Evolutionary conservation across 1,284 basidiomycete genomes (phyloP), one percentile per base, ranked within the genome.

Genomic region (Clitocybe nebularis): DNA sequence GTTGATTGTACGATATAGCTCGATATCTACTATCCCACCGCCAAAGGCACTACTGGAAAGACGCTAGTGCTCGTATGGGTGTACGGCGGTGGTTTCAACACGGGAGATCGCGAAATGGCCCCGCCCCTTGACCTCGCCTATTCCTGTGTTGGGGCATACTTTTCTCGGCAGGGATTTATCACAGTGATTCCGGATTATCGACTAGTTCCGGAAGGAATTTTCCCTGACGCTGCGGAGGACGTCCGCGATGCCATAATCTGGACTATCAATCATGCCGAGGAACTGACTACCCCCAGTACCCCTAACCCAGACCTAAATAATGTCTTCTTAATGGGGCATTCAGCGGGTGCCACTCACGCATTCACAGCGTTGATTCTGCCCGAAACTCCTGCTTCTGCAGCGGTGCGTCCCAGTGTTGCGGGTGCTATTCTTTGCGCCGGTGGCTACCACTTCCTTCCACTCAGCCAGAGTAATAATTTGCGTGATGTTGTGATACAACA

Each of bases 151-250:
- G 81, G 73, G 0, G 63, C 77, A 4, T 83, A 75, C 64, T 84
- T 78, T 54, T 75, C 79, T 0, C 61, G 67, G 9, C 67, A 60
- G n/a, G 79, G 81, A 0, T 73, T 80, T 58, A 49, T 82, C 45
- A 74, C 74, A 10, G 61, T 83, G 45, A 76, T 84, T 44, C 69
- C 81, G 0, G 79, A 84, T 58, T 84, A 84, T 50, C 74, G 78
- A 2, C 70, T 84, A 25, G 71, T 72, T 1, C 81, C 81, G 2
- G 55, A 69, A 20, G 69, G 67, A 41, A 64, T 55, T 13, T 82
- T 72, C 53, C 82, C 82, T 0, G 64, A 59, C 0, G 63, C 71
- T 0, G 69, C 69, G 0, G 66, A 76, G 47, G 81, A 84, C 50
- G 55, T 82, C 2, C 69, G 71, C 8, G 76, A 81, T 48, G 79